Base-by-base conservation (phyloP, 1,284 basidiomycete species). In the Tilletia caries region DNA sequence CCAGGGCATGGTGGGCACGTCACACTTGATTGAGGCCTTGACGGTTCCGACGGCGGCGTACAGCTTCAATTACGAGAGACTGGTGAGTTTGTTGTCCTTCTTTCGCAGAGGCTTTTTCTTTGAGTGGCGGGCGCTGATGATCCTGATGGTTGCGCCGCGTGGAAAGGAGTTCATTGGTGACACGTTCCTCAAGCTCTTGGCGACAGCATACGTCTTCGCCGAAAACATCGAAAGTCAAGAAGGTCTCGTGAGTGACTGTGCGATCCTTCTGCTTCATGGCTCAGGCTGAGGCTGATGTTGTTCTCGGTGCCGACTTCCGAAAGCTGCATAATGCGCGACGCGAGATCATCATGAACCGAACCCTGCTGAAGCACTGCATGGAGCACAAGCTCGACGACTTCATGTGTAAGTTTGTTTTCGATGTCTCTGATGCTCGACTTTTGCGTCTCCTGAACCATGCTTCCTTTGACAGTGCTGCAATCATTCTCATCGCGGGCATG, bases 161-260 rank as follows among this genome's bases (percentile, higher is more conserved):
- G 10, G 15, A 37, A 34, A 44, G 25, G 76, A 78, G 65, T 79
- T 78, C 33, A 43, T 76, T 5, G 78, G 78, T 1, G 78, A 79
- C 69, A 72, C 74, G 3, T 71, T 74, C 27, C 27, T 79, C 5
- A 79, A 79, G 54, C 48, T 78, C 8, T 54, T 75, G 0, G 75
- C 73, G 0, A 74, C 72, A 4, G 71, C 68, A 58, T 71, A 72
- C 41, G 76, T 73, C 10, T 79, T 79, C 62, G 68, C 73, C 1
- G 73, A 62, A 29, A 15, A 62, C 18, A 62, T 62, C 33, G 32
- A 29, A 2, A 37, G 58, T 20, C 58, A 62, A 34, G 58, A 62
- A 62, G 58, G 58, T 10, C 29, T 32, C 20, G 58, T 68, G 27
- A 15, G 65, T 12, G 27, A 29, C 4, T 5, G 12, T 5, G 3